A percentile compares a stretch with the other conserved stretches of the same genome.
These are phyloP conservation scores for Calonectria honghensis DNA, from an alignment of 2,329 filamentous ascomycete genomes.

Conservation along the genomic window DNA sequence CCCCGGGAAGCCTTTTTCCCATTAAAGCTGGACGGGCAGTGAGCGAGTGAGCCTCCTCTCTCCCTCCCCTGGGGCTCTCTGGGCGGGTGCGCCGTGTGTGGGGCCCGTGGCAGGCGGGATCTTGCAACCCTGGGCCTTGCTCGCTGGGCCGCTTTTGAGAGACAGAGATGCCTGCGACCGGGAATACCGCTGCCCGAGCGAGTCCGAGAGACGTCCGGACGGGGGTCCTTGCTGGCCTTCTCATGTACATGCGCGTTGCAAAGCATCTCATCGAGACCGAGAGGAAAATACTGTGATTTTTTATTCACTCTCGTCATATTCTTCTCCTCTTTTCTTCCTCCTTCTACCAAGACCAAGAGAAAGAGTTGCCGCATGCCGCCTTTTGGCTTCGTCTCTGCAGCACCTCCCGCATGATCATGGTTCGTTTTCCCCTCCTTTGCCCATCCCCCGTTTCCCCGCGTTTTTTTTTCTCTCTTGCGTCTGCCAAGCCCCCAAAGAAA, in stretches of 20 bases:
- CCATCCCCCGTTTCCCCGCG: constrained; percentile 55
- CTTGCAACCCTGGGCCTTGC: constrained; percentile 31
- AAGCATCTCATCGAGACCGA: background rate
- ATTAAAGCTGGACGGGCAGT: background rate
- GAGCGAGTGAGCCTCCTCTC: background rate
- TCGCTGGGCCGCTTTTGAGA: constrained; percentile 18
- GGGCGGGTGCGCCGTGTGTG: constrained; percentile 11
- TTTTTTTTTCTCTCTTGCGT: constrained; percentile 39
- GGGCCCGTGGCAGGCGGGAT: constrained; percentile 26
- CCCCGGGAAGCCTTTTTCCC: constrained; percentile 24
- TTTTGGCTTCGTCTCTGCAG: constrained; percentile 34
- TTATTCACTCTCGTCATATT: constrained; percentile 9
- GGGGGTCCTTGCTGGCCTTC: constrained; percentile 38
- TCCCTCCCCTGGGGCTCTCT: background rate
- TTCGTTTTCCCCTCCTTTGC: constrained; percentile 47
- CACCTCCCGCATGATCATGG: constrained; percentile 49
- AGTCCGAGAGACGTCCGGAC: constrained; percentile 54
- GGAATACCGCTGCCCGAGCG: constrained; percentile 33
- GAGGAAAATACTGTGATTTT: background rate
- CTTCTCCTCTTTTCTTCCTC: background rate
- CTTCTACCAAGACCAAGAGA: background rate
- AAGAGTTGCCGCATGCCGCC: background rate
- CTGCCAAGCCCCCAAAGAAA: constrained; percentile 24
- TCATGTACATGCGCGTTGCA: background rate
- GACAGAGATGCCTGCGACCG: constrained; percentile 29